A percentile compares a stretch with the other conserved stretches of the same genome.
Evolutionary conservation across 2,329 filamentous ascomycete genomes (phyloP).

Genomic region (Fusarium sublunatum): DNA sequence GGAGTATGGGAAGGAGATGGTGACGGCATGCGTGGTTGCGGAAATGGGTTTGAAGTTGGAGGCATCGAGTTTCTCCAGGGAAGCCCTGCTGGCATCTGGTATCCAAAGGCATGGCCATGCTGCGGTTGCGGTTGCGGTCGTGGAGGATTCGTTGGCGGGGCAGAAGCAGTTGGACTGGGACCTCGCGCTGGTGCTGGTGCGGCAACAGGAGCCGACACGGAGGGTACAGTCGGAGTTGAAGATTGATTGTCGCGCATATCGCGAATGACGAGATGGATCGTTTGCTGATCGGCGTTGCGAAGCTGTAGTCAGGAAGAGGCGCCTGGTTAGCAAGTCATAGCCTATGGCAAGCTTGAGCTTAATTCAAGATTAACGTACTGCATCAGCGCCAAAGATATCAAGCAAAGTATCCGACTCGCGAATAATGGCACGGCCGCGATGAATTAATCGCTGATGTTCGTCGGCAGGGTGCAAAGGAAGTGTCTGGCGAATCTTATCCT

Average conservation of each 20-base stretch:
- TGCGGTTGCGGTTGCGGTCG: slow-evolving; percentile 37
- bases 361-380: slow-evolving; percentile 51
- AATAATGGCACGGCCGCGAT: slow-evolving; percentile 66
- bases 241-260: slow-evolving; percentile 50
- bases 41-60: slow-evolving; percentile 43
- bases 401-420: slow-evolving; percentile 66
- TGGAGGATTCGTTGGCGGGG: slow-evolving; percentile 40
- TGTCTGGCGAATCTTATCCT: slow-evolving; percentile 66
- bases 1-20: slow-evolving; percentile 46
- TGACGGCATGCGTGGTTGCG: slow-evolving; percentile 49
- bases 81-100: slow-evolving; percentile 46
- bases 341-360: slow-evolving; percentile 3
- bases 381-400: slow-evolving; percentile 67
- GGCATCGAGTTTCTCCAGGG: slow-evolving; percentile 48
- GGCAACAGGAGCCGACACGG: slow-evolving; percentile 24
- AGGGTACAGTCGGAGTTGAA: slow-evolving; percentile 39
- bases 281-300: slow-evolving; percentile 59
- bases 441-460: slow-evolving; percentile 69
- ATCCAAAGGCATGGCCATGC: slow-evolving; percentile 41
- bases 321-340: slow-evolving; percentile 38
- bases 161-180: slow-evolving; percentile 44
- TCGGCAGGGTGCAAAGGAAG: slow-evolving; percentile 63
- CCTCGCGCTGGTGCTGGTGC: slow-evolving; percentile 38
- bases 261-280: slow-evolving; percentile 65
- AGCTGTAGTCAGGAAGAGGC: slow-evolving; percentile 50